Evolutionary conservation across 441 rosid genomes (phyloP), one percentile per base, ranked within the genome.

Genomic region (Adansonia madagascariensis): DNA sequence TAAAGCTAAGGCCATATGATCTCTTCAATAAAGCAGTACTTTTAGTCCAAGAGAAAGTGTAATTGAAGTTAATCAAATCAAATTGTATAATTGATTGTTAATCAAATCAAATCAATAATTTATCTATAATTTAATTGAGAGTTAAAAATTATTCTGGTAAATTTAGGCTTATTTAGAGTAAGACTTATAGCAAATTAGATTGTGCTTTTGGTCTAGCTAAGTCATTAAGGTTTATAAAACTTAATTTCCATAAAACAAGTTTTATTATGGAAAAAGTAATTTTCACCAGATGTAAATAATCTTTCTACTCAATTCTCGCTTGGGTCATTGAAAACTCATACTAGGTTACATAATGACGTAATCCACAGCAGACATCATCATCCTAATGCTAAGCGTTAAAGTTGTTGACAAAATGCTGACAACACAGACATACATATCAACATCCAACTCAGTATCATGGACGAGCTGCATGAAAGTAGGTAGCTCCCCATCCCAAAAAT

Each of bases 111-210:
- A 66, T 4, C 44, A 66, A 20, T 43, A 43, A 43, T 17, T 3
- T 43, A 9, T 66, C 18, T 43, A 9, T 43, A 66, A 66, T 43
- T n/a, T 63, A 20, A 57, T 8, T 20, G 43, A 62, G 46, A 64
- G 49, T n/a, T 44, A 8, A 46, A 20, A 6, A 27, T 11, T 67
- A 20, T 67, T 67, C 20, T 9, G 65, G 75, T 53, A 35, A 53
- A 49, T 53, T 7, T 46, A 68, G 11, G 62, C 8, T 18, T 53
- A n/a, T n/a, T 17, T 71, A 53, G 31, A 53, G 20, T 67, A 71
- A 71, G 61, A 46, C 24, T 53, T 53, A 17, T 1, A 49, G 62
- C 44, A 49, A 71, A 71, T 71, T 53, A 53, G 31, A 71, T 49
- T 68, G 15, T n/a, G 35, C 24, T n/a, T 53, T 35, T 53, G 27